These are phyloP conservation scores for Saccharomyces paradoxus DNA, from an alignment of 805 yeast genomes.

Conservation along the genomic window DNA sequence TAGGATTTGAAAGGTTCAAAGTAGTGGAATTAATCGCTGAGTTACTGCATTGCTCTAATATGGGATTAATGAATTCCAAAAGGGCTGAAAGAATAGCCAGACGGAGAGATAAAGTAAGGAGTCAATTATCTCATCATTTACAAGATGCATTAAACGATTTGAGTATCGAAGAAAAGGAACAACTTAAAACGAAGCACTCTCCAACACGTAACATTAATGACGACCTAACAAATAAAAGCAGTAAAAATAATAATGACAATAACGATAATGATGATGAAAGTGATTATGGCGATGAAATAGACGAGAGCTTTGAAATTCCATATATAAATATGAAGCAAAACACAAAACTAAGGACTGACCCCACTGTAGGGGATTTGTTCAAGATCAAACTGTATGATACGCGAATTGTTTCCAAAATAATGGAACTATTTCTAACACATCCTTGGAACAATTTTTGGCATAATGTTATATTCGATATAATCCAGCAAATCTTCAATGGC, in stretches of 20 bases:
- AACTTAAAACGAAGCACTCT: neutral
- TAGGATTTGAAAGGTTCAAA: conserved; percentile 88
- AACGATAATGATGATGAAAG: conserved; percentile 9
- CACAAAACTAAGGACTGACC: conserved; percentile 39
- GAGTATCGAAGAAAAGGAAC: conserved; percentile 10
- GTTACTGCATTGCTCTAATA: conserved; percentile 91
- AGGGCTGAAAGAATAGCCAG: conserved; percentile 59
- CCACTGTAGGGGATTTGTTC: conserved; percentile 80
- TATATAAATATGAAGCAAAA: conserved; percentile 35
- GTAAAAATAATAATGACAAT: conserved; percentile 5
- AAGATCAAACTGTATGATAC: conserved; percentile 77
- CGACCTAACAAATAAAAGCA: neutral
- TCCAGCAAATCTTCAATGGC: conserved; percentile 91
- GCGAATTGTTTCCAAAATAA: conserved; percentile 56
- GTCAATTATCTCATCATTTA: conserved; percentile 36
- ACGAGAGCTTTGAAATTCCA: conserved; percentile 29
- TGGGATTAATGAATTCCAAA: conserved; percentile 79
- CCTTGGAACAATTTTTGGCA: conserved; percentile 98
- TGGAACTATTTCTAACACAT: conserved; percentile 66
- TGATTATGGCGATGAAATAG: conserved; percentile 21
- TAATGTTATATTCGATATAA: conserved; percentile 91
- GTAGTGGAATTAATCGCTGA: conserved; percentile 91
- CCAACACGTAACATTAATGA: neutral
- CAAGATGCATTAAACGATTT: conserved; percentile 30
- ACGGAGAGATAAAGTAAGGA: conserved; percentile 62